Evolutionary conservation across 306 rosid genomes (phyloP), one percentile per base, ranked within the genome.

Genomic region (Vigna radiata): DNA sequence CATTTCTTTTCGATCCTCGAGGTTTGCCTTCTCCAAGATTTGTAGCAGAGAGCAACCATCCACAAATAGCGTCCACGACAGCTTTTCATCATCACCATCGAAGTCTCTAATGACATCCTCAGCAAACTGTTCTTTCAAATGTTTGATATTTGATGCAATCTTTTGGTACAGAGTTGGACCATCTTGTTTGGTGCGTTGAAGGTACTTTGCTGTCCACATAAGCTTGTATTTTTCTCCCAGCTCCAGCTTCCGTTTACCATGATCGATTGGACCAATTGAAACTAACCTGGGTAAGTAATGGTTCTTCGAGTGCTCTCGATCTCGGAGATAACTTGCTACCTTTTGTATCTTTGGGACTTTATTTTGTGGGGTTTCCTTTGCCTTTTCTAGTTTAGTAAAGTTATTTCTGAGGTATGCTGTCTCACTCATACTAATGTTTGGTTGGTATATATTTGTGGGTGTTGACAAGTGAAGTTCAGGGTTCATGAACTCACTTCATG

Each of bases 41-140:
- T 73, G 64, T 8, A 81, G 47, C 1, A 74, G n/a, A 46, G 76
- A 19, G 37, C 84, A 81, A 3, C 80, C 80, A 68, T 77, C 81
- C 39, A 77, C 49, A 14, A 68, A 31, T 4, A 67, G 55, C 29
- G 52, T 61, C 36, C 82, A 73, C 4, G 61, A 70, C 5, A 70
- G 27, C 2, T 33, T 4, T 14, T 70, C 47, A 2, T 29, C 5
- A 1, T 78, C 66, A 27, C 31, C 31, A 4, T 6, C 21, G 29
- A 36, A 48, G 5, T 3, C 3, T 37, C 6, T 3, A 7, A 71
- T 53, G 0, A 64, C 75, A 47, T 82, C 58, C 1, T 23, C 15
- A 8, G 36, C 61, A 68, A 68, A 84, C 2, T 10, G 18, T 0
- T 69, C 7, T 83, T 16, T 61, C 29, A 81, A 14, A 1, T 6